phyloP scores from a whole-genome alignment of 140 eudicot genomes.

The Senecio squalidus region DNA sequence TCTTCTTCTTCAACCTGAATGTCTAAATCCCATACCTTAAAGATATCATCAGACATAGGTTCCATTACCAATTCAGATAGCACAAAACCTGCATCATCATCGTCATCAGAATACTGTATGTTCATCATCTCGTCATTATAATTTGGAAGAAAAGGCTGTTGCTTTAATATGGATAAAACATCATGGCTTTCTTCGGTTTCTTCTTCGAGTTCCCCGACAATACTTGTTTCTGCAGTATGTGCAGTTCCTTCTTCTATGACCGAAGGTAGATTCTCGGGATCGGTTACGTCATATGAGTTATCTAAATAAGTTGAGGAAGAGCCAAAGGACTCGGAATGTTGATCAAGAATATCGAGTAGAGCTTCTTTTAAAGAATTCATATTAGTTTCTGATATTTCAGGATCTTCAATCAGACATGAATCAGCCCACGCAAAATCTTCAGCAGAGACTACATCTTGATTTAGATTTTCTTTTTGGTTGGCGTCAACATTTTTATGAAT shows the following conservation, averaged over 20 bases:
- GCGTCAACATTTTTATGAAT: conserved; percentile 6
- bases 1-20: conserved; percentile 37
- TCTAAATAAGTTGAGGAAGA: conserved; percentile 14
- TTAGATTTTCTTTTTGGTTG: conserved; percentile 17
- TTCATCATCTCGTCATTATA: conserved; percentile 43
- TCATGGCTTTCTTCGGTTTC: conserved; percentile 30
- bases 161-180: conserved; percentile 20
- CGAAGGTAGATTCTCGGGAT: conserved; percentile 1
- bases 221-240: conserved; percentile 17
- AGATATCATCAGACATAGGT: conserved; percentile 33
- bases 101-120: conserved; percentile 24
- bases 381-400: conserved; percentile 26
- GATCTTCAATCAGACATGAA: conserved; percentile 46
- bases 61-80: conserved; percentile 22
- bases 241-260: conserved; percentile 12
- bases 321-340: conserved; percentile 17
- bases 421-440: conserved; percentile 82
- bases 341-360: conserved; percentile 32
- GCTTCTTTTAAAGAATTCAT: conserved; percentile 53
- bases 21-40: conserved; percentile 43
- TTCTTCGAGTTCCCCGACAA: conserved; percentile 8
- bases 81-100: conserved; percentile 21
- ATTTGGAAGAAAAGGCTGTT: conserved; percentile 53
- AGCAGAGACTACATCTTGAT: conserved; percentile 28
- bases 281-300: conserved; percentile 18